Percentiles rank a stretch among this genome's conserved stretches.
Conservation (phyloP, 768 basidiomycete genomes). For the Leccinum ochraceum region DNA sequence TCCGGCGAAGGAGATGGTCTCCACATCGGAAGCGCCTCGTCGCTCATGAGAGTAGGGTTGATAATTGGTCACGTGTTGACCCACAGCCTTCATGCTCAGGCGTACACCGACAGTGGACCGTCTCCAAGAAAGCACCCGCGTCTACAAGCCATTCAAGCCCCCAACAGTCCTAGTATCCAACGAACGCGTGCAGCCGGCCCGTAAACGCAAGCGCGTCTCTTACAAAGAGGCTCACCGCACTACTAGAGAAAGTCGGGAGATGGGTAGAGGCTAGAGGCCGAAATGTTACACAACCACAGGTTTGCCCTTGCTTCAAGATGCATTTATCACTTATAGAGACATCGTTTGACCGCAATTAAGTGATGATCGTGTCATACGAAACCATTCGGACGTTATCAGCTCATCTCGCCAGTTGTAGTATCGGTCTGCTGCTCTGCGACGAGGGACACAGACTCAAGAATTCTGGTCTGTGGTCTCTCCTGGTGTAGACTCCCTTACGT, state of each 20-base stretch:
- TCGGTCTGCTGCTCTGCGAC: constrained; percentile 93
- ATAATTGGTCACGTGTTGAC: constrained; percentile 14
- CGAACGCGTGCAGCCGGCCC: constrained; percentile 60
- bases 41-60: not conserved
- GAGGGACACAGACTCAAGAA: constrained; percentile 98
- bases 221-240: constrained; percentile 78
- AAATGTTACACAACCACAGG: constrained; percentile 87
- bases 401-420: constrained; percentile 75
- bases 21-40: constrained; percentile 22
- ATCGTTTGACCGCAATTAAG: constrained; percentile 39
- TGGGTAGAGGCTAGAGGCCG: constrained; percentile 91
- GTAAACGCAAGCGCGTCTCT: constrained; percentile 87
- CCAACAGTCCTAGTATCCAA: constrained; percentile 50
- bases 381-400: constrained; percentile 80
- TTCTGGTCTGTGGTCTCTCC: constrained; percentile 55
- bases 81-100: constrained; percentile 56
- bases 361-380: constrained; percentile 99
- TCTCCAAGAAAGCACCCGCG: constrained; percentile 67
- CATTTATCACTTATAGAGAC: not conserved
- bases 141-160: constrained; percentile 81
- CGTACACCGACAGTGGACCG: constrained; percentile 69
- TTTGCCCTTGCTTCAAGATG: constrained; percentile 32
- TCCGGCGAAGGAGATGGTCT: constrained; percentile 31
- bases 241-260: constrained; percentile 75
- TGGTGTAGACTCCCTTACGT: constrained; percentile 77